phyloP scores from a whole-genome alignment of 2,329 filamentous ascomycete genomes.

The Seiridium cupressi region DNA sequence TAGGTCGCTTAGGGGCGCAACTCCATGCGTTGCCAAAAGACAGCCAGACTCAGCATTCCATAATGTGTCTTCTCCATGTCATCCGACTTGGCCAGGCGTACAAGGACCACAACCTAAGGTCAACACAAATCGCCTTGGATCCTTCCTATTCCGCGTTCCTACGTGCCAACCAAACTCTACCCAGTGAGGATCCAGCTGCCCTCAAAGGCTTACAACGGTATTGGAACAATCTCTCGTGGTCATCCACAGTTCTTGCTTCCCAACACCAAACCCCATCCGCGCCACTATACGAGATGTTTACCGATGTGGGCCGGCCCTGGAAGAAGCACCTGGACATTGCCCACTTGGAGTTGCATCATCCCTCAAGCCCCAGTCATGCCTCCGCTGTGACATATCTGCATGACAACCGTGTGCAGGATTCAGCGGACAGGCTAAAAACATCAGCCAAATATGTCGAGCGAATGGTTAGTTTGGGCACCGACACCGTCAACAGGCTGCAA shows the following conservation, averaged over 20 bases:
- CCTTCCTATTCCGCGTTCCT: conserved; percentile 47
- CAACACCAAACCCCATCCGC: conserved; percentile 43
- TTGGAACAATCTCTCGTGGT: conserved; percentile 50
- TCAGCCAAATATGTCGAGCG: not conserved
- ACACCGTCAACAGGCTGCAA: conserved; percentile 9
- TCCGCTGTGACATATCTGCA: conserved; percentile 47
- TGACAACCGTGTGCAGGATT: conserved; percentile 1
- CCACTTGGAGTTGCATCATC: conserved; percentile 55
- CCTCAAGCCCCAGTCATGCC: conserved; percentile 44
- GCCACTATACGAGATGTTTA: conserved; percentile 50
- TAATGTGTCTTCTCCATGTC: conserved; percentile 38
- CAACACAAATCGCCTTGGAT: conserved; percentile 37
- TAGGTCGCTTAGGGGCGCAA: conserved; percentile 34
- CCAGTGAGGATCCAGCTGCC: conserved; percentile 30
- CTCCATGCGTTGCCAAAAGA: conserved; percentile 12
- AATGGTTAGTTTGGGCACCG: conserved; percentile 9
- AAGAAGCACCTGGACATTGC: conserved; percentile 44
- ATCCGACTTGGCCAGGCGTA: conserved; percentile 31
- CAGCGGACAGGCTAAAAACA: not conserved
- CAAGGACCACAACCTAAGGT: conserved; percentile 21
- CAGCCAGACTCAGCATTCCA: conserved; percentile 11
- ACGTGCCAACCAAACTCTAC: conserved; percentile 42
- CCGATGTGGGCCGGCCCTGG: conserved; percentile 42
- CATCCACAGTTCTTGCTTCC: conserved; percentile 50
- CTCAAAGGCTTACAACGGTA: conserved; percentile 35